Evolutionary conservation across 257 asterid species (phyloP).

Genomic region (Scutellaria barbata): DNA sequence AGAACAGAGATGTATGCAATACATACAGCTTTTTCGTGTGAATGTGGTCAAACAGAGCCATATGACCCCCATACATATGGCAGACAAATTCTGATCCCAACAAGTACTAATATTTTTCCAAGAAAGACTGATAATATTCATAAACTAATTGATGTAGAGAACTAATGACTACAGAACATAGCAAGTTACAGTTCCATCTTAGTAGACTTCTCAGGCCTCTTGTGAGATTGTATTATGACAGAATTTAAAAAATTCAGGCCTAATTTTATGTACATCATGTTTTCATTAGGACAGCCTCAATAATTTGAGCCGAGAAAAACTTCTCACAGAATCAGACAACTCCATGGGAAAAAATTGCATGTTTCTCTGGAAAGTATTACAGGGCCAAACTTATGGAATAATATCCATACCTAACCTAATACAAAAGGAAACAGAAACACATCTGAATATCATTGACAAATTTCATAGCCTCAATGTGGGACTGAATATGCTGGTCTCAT

Average conservation of each 20-base stretch:
- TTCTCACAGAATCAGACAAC: no score
- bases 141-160: background rate
- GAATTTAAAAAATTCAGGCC: background rate
- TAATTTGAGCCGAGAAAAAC: slow-evolving; percentile 13
- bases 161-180: background rate
- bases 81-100: background rate
- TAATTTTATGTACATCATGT: background rate
- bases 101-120: background rate
- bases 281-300: background rate
- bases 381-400: background rate
- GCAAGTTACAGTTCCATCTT: slow-evolving; percentile 1
- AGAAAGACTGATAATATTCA: slow-evolving; percentile 1
- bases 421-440: slow-evolving; percentile 6
- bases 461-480: slow-evolving; percentile 7
- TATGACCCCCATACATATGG: slow-evolving; percentile 3
- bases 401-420: background rate
- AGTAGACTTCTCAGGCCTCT: background rate
- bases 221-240: background rate
- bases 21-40: background rate
- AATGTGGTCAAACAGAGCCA: background rate
- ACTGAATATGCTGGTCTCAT: background rate
- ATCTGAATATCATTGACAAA: background rate
- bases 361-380: background rate
- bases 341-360: slow-evolving; percentile 1
- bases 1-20: background rate